phyloP scores from a whole-genome alignment of 1,284 basidiomycete species.

The Rhodotorula sp. region DNA sequence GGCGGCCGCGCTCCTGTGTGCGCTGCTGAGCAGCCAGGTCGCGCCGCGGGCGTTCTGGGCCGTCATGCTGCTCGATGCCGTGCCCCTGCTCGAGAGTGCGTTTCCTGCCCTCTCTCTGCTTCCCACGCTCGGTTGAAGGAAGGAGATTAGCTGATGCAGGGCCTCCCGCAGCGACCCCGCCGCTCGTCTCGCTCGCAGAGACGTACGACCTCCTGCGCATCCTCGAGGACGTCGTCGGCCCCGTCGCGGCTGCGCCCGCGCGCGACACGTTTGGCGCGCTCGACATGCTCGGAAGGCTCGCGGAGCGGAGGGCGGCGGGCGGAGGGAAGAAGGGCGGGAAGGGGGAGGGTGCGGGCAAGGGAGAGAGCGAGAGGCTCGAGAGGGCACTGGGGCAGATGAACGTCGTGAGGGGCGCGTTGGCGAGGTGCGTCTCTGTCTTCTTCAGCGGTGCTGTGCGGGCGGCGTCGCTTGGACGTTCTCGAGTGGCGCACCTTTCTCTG shows the following conservation, averaged over 20 bases:
- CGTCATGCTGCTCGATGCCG: constrained; percentile 52
- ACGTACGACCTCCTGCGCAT: constrained; percentile 55
- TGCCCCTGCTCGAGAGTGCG: constrained; percentile 53
- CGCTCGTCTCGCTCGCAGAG: constrained; percentile 50
- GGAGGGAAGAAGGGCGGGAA: not conserved
- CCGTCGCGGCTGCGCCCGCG: constrained; percentile 22
- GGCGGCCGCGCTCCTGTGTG: constrained; percentile 52
- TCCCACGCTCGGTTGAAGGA: not conserved
- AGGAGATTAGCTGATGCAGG: too few species aligned
- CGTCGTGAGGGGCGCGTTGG: constrained; percentile 53
- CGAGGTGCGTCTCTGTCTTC: constrained; percentile 35
- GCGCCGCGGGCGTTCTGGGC: constrained; percentile 54
- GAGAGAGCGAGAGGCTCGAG: constrained; percentile 29
- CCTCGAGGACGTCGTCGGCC: constrained; percentile 52
- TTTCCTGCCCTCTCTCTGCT: not conserved
- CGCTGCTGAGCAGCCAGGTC: constrained; percentile 51
- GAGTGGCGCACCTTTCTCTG: too few species aligned
- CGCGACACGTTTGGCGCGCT: constrained; percentile 43
- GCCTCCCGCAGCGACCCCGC: constrained; percentile 48
- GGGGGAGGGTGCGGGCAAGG: not conserved
- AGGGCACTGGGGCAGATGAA: constrained; percentile 51
- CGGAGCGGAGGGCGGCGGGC: constrained; percentile 4
- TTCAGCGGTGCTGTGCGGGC: not conserved
- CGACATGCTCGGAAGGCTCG: constrained; percentile 30
- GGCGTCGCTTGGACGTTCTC: not conserved